phyloP scores from a whole-genome alignment of 2,329 filamentous ascomycete species.

The Penicillium sp. region DNA sequence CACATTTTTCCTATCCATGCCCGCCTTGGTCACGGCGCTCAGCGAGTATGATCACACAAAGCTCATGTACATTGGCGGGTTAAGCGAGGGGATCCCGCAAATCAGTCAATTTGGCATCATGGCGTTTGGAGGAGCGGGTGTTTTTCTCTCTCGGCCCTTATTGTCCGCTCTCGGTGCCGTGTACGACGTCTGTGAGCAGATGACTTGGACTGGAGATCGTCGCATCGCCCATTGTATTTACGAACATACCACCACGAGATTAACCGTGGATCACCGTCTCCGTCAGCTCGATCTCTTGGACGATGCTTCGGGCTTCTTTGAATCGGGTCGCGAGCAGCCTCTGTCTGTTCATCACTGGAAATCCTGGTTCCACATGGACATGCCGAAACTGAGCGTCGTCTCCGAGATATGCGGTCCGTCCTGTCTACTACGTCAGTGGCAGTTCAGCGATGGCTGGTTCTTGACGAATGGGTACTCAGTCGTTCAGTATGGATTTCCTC shows the following conservation, averaged over 20 bases:
- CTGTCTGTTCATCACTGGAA: constrained; percentile 60
- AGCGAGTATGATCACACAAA: constrained; percentile 44
- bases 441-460: constrained; percentile 43
- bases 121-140: constrained; percentile 57
- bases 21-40: constrained; percentile 46
- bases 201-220: constrained; percentile 48
- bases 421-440: constrained; percentile 54
- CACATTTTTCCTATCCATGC: constrained; percentile 56
- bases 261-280: constrained; percentile 52
- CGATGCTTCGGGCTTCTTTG: constrained; percentile 56
- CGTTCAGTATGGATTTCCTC: constrained; percentile 42
- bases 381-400: constrained; percentile 47
- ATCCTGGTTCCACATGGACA: constrained; percentile 50
- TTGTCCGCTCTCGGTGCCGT: constrained; percentile 44
- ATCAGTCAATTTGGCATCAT: constrained; percentile 52
- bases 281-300: constrained; percentile 53
- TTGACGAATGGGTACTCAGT: constrained; percentile 57
- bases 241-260: constrained; percentile 47
- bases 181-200: constrained; percentile 46
- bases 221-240: constrained; percentile 55
- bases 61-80: constrained; percentile 50
- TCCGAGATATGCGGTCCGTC: constrained; percentile 49
- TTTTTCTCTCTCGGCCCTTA: constrained; percentile 53
- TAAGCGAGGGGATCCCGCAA: constrained; percentile 52
- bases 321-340: constrained; percentile 47